Percentiles rank a stretch among this genome's conserved stretches.
Evolutionary conservation across 768 basidiomycete species (phyloP).

Genomic region (Pleurotus salmoneostramineus): DNA sequence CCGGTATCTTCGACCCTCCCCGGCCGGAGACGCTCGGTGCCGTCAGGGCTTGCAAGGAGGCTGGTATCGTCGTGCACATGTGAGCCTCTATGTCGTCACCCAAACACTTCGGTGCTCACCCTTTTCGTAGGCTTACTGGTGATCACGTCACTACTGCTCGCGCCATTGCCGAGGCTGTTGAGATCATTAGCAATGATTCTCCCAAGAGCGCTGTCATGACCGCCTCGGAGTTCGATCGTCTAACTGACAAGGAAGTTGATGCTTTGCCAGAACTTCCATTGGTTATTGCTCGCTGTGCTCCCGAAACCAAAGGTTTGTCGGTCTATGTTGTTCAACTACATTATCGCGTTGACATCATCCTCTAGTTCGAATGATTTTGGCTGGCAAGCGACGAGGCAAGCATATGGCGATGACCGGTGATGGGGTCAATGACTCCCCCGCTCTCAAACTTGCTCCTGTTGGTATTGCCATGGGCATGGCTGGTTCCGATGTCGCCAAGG

Average conservation of each 20-base stretch:
- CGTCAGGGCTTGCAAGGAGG: conserved; percentile 45
- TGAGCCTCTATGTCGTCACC: conserved; percentile 10
- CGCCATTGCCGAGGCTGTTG: conserved; percentile 47
- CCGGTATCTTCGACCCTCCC: conserved; percentile 56
- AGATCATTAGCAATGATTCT: conserved; percentile 37
- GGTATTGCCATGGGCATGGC: conserved; percentile 24
- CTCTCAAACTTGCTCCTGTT: conserved; percentile 18
- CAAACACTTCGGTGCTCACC: neutral
- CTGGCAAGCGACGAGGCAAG: conserved; percentile 49
- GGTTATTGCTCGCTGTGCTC: conserved; percentile 57
- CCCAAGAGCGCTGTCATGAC: conserved; percentile 35
- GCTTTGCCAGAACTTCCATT: conserved; percentile 47
- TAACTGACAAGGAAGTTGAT: conserved; percentile 49
- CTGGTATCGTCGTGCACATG: conserved; percentile 50
- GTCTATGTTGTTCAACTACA: neutral
- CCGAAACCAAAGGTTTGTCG: conserved; percentile 38
- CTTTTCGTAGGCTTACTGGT: conserved; percentile 43
- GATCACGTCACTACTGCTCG: conserved; percentile 50
- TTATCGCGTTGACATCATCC: neutral
- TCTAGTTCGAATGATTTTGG: conserved; percentile 50
- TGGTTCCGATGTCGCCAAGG: conserved; percentile 27
- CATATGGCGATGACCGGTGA: conserved; percentile 55
- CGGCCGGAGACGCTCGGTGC: conserved; percentile 49
- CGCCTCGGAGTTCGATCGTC: conserved; percentile 45
- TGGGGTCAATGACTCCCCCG: conserved; percentile 59